Evolutionary conservation across 1,284 basidiomycete genomes (phyloP), one percentile per base, ranked within the genome.

Genomic region (Schizophyllum amplum): DNA sequence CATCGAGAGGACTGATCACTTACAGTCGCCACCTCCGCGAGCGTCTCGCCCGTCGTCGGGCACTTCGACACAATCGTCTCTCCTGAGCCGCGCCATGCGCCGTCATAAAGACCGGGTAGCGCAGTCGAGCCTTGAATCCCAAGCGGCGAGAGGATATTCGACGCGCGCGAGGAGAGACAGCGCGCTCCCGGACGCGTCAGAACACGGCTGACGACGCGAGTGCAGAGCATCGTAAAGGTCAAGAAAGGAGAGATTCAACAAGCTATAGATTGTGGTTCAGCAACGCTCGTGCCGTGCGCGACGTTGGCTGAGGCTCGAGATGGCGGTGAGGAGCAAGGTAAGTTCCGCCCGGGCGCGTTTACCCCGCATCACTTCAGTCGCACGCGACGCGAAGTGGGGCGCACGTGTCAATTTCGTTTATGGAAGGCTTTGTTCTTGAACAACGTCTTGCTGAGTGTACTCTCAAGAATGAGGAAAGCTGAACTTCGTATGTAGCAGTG

Each of bases 41-140:
- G 72, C 13, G 83, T 73, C 67, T 92, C 89, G 7, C 89, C 88
- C 21, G 89, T 91, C 6, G 87, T 79, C 20, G 89, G 89, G 67
- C 90, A 92, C 7, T 80, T 67, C 57, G 86, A 89, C 63, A 81
- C 74, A 23, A 88, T 65, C 5, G 87, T 58, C 55, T 88, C 86
- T 2, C 90, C 89, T 15, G 80, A 80, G n/a, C 90, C 89, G 56
- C 76, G 73, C 90, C 89, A 92, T 61, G 77, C 70, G 42, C 89
- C 89, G 65, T 91, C 86, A 65, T 89, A 92, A 7, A 92, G 86
- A 1, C 90, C 89, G 21, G 77, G 71, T 20, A 90, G 62, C 54
- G 84, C 82, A 33, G 75, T 71, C 21, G 69, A 67, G 17, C 74
- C 74, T 1, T 82, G 75, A 58, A 92, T 81, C 63, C 83, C 83